A percentile compares a stretch with the other conserved stretches of the same genome.
Conservation (phyloP, 2,329 filamentous ascomycete genomes). For the Aplosporella prunicola region DNA sequence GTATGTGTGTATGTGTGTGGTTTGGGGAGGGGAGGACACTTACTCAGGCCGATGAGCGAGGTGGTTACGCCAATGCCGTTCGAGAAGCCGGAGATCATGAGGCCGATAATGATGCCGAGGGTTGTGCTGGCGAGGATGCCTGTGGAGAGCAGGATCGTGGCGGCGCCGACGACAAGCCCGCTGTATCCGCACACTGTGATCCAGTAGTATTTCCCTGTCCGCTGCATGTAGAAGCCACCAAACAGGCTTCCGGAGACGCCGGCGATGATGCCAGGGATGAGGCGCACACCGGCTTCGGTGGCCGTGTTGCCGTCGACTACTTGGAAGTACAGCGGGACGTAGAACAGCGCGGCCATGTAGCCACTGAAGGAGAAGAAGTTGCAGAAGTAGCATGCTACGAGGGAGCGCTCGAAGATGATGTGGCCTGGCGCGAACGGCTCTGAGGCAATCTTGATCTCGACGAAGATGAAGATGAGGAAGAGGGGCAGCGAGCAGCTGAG, state of each 20-base stretch:
- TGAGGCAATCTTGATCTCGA: constrained; percentile 58
- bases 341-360: constrained; percentile 54
- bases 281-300: constrained; percentile 52
- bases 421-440: constrained; percentile 68
- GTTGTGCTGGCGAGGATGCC: constrained; percentile 44
- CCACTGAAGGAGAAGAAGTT: constrained; percentile 64
- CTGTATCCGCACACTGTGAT: constrained; percentile 52
- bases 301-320: constrained; percentile 57
- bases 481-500: constrained; percentile 48
- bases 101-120: constrained; percentile 46
- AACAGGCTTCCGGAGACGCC: constrained; percentile 56
- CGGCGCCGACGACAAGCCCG: constrained; percentile 44
- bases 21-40: constrained; percentile 16
- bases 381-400: constrained; percentile 59
- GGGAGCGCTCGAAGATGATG: constrained; percentile 57
- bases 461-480: constrained; percentile 56
- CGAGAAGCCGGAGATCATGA: constrained; percentile 45
- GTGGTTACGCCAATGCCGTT: constrained; percentile 58
- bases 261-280: constrained; percentile 56
- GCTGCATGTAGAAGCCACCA: constrained; percentile 58
- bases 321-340: constrained; percentile 71
- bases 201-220: constrained; percentile 62
- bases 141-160: constrained; percentile 48
- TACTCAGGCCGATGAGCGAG: constrained; percentile 57
- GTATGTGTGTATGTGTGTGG: too few relatives aligned